phyloP scores from a whole-genome alignment of 2,329 filamentous ascomycete species.

The Alternaria arbusti region DNA sequence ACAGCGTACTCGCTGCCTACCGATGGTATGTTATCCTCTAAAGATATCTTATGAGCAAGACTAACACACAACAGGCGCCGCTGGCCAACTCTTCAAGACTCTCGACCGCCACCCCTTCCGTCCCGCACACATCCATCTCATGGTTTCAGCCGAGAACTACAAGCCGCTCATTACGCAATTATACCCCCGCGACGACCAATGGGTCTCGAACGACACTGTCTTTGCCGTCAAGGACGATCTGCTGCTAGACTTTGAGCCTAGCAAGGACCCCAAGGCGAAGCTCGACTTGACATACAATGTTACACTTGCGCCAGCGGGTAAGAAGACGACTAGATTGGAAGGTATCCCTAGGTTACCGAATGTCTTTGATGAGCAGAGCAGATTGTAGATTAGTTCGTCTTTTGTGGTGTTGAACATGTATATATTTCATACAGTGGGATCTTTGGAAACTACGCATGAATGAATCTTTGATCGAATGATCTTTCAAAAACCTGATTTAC shows the following conservation, averaged over 20 bases:
- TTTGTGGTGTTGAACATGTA: constrained; percentile 15
- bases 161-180: constrained; percentile 64
- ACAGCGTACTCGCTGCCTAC: constrained; percentile 75
- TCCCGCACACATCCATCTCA: constrained; percentile 67
- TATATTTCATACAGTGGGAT: constrained; percentile 19
- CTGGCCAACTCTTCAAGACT: constrained; percentile 59
- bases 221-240: constrained; percentile 68
- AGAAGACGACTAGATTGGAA: constrained; percentile 39
- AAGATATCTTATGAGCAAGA: not conserved
- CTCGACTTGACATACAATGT: constrained; percentile 70
- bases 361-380: constrained; percentile 30
- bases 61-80: constrained; percentile 49
- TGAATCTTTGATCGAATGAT: not conserved
- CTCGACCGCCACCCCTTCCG: constrained; percentile 66
- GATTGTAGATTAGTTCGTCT: constrained; percentile 25
- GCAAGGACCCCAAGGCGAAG: constrained; percentile 59
- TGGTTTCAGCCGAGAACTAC: constrained; percentile 62
- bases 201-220: constrained; percentile 64
- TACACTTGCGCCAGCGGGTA: constrained; percentile 55
- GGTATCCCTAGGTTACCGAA: constrained; percentile 42
- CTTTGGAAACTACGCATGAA: not conserved
- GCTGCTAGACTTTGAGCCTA: constrained; percentile 63
- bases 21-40: constrained; percentile 54
- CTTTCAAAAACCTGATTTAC: not conserved
- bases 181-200: constrained; percentile 65